Evolutionary conservation across 768 basidiomycete genomes (phyloP), one percentile per base, ranked within the genome.

Genomic region (Hirschioporus abietinus): DNA sequence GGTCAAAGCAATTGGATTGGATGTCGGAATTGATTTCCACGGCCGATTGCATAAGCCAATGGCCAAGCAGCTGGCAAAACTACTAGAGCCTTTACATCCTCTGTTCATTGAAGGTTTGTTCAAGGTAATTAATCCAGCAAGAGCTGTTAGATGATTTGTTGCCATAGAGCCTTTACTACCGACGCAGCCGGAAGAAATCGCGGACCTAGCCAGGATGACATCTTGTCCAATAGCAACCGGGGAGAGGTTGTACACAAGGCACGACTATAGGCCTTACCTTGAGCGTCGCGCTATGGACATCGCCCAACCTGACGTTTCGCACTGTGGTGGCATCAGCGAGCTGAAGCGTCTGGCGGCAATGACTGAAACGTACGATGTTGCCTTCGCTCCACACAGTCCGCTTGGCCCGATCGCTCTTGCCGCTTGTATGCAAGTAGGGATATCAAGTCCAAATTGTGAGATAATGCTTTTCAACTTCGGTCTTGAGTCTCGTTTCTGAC

Each of bases 21-120:
- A 90, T 69, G 87, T 88, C 4, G 88, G 86, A 5, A 74, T 89
- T 24, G 88, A 90, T 71, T 91, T 90, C 74, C 89, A 89, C 70
- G 88, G 89, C 26, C 80, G 88, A 15, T 76, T 89, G 24, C 89
- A 90, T 72, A 88, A 86, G 70, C 83, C 85, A 1, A 86, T 89
- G 81, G 87, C 88, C 20, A 88, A 86, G 70, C 89, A 88, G 72
- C 82, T 91, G 9, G 88, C 86, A 7, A 82, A 80, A 63, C 74
- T 83, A 1, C 79, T 90, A 7, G 88, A 89, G 70, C 84, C 84
- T 9, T 78, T 84, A 60, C 78, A 78, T 20, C 86, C 87, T 0
- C 74, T 90, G 18, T 90, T 90, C 74, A 88, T 90, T 69, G 86
- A 91, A 78, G 86, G 84, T 35, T 35, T 25, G 26, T 15, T 15